Conservation (phyloP, 129 eudicot genomes). For the Flaveria bidentis region DNA sequence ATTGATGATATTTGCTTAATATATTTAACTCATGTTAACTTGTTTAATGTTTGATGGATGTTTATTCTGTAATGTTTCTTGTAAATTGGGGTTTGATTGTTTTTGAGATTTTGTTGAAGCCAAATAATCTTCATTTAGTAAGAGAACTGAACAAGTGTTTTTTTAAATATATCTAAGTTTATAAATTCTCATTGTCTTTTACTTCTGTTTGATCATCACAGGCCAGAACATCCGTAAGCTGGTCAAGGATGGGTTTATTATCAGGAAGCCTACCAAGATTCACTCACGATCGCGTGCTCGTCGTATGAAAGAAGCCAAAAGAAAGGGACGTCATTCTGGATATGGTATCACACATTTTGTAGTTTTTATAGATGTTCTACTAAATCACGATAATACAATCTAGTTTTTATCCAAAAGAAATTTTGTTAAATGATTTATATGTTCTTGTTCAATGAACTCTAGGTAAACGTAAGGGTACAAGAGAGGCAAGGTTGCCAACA, state of each 20-base stretch:
- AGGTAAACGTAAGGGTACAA: conserved; percentile 96
- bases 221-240: conserved; percentile 89
- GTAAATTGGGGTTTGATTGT: background rate
- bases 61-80: no score
- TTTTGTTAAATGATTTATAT: no score
- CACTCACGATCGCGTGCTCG: conserved; percentile 95
- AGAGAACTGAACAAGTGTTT: no score
- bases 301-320: conserved; percentile 83
- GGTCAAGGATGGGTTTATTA: conserved; percentile 85
- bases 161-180: no score
- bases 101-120: background rate
- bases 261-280: conserved; percentile 87
- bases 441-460: background rate
- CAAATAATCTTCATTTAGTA: no score
- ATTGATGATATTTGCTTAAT: background rate
- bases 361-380: background rate
- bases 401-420: background rate
- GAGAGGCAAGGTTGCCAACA: conserved; percentile 95
- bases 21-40: no score
- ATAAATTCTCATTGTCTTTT: background rate
- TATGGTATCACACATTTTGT: conserved; percentile 44
- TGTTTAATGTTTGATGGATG: no score
- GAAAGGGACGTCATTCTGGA: conserved; percentile 97
- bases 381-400: background rate
- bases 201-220: conserved; percentile 19